These are phyloP conservation scores for Venturia effusa DNA, from an alignment of 2,329 filamentous ascomycete genomes.

Conservation along the genomic window DNA sequence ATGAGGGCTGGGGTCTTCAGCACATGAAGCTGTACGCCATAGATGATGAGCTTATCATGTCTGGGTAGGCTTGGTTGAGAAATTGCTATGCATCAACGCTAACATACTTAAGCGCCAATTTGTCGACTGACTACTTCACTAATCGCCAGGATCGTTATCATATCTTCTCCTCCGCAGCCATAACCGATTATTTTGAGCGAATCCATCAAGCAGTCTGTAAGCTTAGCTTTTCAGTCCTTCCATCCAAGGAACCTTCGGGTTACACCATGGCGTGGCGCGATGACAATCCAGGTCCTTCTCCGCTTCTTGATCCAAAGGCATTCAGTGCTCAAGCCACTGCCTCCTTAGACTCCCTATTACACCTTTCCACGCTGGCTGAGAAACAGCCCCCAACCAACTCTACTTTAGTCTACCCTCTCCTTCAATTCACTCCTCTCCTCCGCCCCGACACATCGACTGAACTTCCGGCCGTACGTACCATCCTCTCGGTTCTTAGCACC, in stretches of 20 bases:
- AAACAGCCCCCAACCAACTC: slow-evolving; percentile 29
- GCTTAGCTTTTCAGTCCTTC: slow-evolving; percentile 71
- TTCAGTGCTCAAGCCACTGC: slow-evolving; percentile 54
- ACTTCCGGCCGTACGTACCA: slow-evolving; percentile 64
- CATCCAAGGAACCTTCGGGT: slow-evolving; percentile 39
- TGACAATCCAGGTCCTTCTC: slow-evolving; percentile 63
- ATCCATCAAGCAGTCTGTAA: slow-evolving; percentile 69
- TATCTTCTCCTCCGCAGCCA: slow-evolving; percentile 65
- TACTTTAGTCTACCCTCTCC: slow-evolving; percentile 74
- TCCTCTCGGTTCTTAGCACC: slow-evolving; percentile 62
- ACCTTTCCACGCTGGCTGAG: slow-evolving; percentile 30
- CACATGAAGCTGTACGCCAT: slow-evolving; percentile 98
- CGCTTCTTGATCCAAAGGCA: slow-evolving; percentile 54
- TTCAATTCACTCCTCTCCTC: slow-evolving; percentile 80
- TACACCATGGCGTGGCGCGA: slow-evolving; percentile 61
- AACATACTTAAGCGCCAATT: slow-evolving; percentile 52
- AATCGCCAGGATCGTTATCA: slow-evolving; percentile 94
- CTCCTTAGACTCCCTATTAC: slow-evolving; percentile 56
- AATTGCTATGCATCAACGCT: neutral
- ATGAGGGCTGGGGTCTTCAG: slow-evolving; percentile 95
- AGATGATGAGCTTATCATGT: slow-evolving; percentile 91
- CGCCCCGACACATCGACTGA: slow-evolving; percentile 76
- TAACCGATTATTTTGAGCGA: slow-evolving; percentile 71
- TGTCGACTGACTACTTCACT: slow-evolving; percentile 91
- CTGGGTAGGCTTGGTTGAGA: slow-evolving; percentile 47